Evolutionary conservation across 805 yeast genomes (phyloP), one percentile per base, ranked within the genome.

Genomic region (Isabelozyma gotoi): DNA sequence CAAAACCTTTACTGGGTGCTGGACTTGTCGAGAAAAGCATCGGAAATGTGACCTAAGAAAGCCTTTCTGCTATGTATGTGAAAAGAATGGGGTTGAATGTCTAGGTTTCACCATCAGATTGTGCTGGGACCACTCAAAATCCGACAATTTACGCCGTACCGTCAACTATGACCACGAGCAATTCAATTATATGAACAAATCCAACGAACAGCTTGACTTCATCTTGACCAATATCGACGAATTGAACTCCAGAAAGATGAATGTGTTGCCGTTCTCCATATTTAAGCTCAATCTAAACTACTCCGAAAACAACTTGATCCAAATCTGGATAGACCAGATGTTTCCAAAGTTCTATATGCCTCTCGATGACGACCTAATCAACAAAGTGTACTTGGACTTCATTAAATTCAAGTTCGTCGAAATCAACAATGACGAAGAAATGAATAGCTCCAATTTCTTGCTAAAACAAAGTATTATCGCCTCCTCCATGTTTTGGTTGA

Each of bases 1-100:
- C n/a, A 36, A 36, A 24, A 36, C 39, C 7, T 36, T 36, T 31
- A 36, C 39, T 12, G 39, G 39, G 10, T 36, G 39, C 18, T 36
- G 39, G 39, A 36, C 19, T n/a, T 36, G 39, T 15, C 18, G 39
- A 14, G 39, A 36, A 15, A 20, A 21, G 15, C 39, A 36, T 16
- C 39, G 39, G 20, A 36, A 36, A 11, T 36, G 39, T 20, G 39
- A 36, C 20, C 14, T 36, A 17, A 36, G 39, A 15, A 36, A 36
- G 19, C 39, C 39, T n/a, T 24, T 11, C 15, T 36, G 39, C 20
- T 36, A 20, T 19, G 39, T 36, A 15, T 36, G 39, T 36, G 39
- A 36, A 20, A 19, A 21, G 19, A 21, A 36, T 12, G 29, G 31
- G 11, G 15, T 20, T 6, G 16, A 36, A n/a, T 36, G 39, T 20